Percentiles rank a stretch among this genome's conserved stretches.
Evolutionary conservation across 345 rosid genomes (phyloP).

Genomic region (Citrus inodora): DNA sequence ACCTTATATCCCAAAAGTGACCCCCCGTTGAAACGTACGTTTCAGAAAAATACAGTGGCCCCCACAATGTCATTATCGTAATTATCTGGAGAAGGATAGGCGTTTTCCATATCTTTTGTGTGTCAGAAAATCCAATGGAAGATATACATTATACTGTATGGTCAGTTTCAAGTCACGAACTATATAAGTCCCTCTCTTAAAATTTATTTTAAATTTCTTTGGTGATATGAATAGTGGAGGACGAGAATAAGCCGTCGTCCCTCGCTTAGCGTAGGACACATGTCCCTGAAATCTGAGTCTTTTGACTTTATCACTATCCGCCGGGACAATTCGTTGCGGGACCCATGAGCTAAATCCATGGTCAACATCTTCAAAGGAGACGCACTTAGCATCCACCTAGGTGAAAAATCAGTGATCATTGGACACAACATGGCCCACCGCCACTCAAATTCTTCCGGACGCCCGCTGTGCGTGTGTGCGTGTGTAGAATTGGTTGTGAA

Average conservation of each 20-base stretch:
- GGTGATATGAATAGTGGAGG: conserved; percentile 1
- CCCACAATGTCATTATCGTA: conserved; percentile 27
- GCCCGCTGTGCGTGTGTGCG: background rate
- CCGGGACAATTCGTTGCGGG: conserved; percentile 1
- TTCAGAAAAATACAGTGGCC: background rate
- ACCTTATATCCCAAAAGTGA: conserved; percentile 12
- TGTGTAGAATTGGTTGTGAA: background rate
- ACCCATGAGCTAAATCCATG: background rate
- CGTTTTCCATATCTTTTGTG: conserved; percentile 11
- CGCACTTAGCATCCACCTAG: conserved; percentile 28
- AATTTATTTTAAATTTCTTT: background rate
- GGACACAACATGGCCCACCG: conserved; percentile 15
- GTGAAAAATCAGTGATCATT: conserved; percentile 27
- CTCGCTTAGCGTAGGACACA: conserved; percentile 30
- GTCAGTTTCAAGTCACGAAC: conserved; percentile 58
- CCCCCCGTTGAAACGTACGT: background rate
- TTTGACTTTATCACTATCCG: conserved; percentile 28
- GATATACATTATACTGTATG: conserved; percentile 55
- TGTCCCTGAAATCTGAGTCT: conserved; percentile 21
- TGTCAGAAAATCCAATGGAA: conserved; percentile 89
- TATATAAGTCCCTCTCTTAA: conserved; percentile 12
- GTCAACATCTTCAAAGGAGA: conserved; percentile 26
- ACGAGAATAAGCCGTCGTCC: conserved; percentile 19
- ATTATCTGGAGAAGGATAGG: conserved; percentile 27
- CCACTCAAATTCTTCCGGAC: background rate